Percentiles rank a stretch among this genome's conserved stretches.
phyloP scores from a whole-genome alignment of 768 basidiomycete species.

The Thelephora ganbajun region DNA sequence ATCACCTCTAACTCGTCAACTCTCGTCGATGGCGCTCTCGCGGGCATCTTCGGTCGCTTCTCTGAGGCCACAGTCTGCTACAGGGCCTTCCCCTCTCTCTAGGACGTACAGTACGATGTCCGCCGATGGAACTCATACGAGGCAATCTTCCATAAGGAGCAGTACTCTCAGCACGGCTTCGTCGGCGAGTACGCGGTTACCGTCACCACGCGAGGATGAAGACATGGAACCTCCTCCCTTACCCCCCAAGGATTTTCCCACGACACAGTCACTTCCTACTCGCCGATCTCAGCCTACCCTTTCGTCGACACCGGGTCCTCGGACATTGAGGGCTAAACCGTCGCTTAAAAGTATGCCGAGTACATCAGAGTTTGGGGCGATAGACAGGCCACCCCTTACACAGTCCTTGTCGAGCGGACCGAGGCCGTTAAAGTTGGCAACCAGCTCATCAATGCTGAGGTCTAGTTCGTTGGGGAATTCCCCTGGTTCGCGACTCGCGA shows the following conservation, averaged over 20 bases:
- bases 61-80: background rate
- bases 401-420: background rate
- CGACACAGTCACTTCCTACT: background rate
- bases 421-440: background rate
- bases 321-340: too few species aligned
- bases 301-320: too few species aligned
- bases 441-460: background rate
- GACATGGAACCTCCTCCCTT: background rate
- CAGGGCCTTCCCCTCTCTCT: background rate
- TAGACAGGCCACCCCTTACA: too few species aligned
- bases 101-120: too few species aligned
- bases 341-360: too few species aligned
- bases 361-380: too few species aligned
- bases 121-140: too few species aligned
- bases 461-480: background rate
- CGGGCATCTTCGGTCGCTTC: conserved; percentile 11
- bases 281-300: too few species aligned
- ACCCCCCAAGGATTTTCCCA: background rate
- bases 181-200: too few species aligned
- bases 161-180: too few species aligned
- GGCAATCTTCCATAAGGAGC: too few species aligned
- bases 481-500: background rate
- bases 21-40: conserved; percentile 16
- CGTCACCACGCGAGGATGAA: background rate
- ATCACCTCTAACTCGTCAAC: conserved; percentile 20